Conservation (phyloP, 495 filamentous ascomycete genomes). For the Hypoxylon perforatum region DNA sequence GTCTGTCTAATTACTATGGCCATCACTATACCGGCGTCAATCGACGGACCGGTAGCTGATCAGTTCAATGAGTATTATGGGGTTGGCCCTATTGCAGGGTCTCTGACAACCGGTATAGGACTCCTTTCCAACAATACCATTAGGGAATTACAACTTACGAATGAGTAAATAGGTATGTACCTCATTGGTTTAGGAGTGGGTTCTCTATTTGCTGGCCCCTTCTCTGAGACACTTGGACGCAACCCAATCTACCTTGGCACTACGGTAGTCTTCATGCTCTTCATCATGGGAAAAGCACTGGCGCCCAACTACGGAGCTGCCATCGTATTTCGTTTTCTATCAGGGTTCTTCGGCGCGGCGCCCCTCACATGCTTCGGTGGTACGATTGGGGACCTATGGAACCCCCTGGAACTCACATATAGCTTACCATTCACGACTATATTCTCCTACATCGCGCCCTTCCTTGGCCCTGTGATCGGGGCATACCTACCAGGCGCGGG, state of each 20-base stretch:
- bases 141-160: neutral
- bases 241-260: constrained; percentile 48
- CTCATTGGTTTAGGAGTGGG: constrained; percentile 46
- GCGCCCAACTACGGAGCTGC: constrained; percentile 44
- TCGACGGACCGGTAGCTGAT: constrained; percentile 58
- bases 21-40: constrained; percentile 61
- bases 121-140: constrained; percentile 47
- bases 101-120: constrained; percentile 57
- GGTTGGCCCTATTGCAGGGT: constrained; percentile 63
- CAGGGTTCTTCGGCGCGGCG: constrained; percentile 43
- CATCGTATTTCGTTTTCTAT: constrained; percentile 48
- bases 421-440: constrained; percentile 61
- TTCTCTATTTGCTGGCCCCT: constrained; percentile 47
- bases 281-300: constrained; percentile 47
- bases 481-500: neutral
- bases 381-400: constrained; percentile 78
- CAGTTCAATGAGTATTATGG: constrained; percentile 59
- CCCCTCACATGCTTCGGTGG: constrained; percentile 80
- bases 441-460: constrained; percentile 55
- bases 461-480: constrained; percentile 55
- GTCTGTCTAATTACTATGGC: constrained; percentile 60
- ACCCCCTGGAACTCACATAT: constrained; percentile 73
- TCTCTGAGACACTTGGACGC: constrained; percentile 52
- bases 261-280: constrained; percentile 47
- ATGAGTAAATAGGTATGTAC: constrained; percentile 12